These are phyloP conservation scores for Mucor lusitanicus DNA, from an alignment of 371 early-diverging fungal species.

Conservation along the genomic window DNA sequence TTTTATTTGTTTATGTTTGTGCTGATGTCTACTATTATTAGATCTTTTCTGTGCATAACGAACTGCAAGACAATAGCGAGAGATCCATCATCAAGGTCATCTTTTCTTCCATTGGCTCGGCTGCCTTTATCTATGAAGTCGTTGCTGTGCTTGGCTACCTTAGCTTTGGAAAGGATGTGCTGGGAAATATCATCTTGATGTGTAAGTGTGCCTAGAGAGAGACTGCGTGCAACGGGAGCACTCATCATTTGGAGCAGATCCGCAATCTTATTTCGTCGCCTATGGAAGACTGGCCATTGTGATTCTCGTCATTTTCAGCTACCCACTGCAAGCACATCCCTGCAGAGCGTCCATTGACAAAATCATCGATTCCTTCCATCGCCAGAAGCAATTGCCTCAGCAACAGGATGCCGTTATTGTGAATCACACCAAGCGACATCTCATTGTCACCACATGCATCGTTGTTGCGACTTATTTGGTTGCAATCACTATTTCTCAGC, in stretches of 20 bases:
- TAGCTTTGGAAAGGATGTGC: constrained; percentile 87
- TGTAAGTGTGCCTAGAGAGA: constrained; percentile 53
- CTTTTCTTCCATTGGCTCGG: constrained; percentile 72
- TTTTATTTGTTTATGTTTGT: not conserved
- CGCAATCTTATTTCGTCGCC: constrained; percentile 74
- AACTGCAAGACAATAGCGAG: constrained; percentile 81
- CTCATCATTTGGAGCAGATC: constrained; percentile 43
- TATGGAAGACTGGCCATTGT: constrained; percentile 90
- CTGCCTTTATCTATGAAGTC: constrained; percentile 82
- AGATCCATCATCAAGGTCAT: constrained; percentile 69
- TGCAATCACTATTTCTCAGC: constrained; percentile 74
- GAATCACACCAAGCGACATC: constrained; percentile 41
- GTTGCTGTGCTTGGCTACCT: constrained; percentile 96
- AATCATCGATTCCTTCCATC: constrained; percentile 45
- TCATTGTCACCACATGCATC: constrained; percentile 68
- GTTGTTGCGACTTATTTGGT: constrained; percentile 70
- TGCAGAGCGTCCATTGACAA: constrained; percentile 92
- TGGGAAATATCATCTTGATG: constrained; percentile 89
- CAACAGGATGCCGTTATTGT: constrained; percentile 21
- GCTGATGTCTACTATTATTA: constrained; percentile 20
- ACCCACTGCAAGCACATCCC: constrained; percentile 99
- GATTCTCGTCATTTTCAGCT: constrained; percentile 91
- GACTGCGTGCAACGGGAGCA: not conserved
- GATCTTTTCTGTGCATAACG: constrained; percentile 94
- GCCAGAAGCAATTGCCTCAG: not conserved